Evolutionary conservation across 2,329 filamentous ascomycete genomes (phyloP), one percentile per base, ranked within the genome.

Genomic region (Fusarium miscanthi): DNA sequence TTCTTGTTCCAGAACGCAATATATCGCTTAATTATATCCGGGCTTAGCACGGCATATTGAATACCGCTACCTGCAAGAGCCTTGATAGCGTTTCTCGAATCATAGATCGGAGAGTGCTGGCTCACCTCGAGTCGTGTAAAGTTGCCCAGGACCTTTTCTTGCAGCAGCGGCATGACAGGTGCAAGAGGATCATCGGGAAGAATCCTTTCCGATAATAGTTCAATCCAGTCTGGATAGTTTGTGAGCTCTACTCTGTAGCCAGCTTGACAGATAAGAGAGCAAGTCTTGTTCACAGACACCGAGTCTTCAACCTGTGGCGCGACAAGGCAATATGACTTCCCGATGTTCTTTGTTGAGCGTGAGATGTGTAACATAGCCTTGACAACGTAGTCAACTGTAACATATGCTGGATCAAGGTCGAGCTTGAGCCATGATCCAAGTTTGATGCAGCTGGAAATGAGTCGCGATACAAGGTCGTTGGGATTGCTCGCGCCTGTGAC

Each of bases 41-140:
- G 30, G 23, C 21, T 60, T 6, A 60, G 48, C 6, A 16, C 7
- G 30, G 8, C 8, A n/a, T 60, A 60, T 4, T 60, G 23, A 30
- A 60, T 37, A 13, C n/a, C 30, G 11, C 37, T 33, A 30, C 25
- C 58, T 6, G 25, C 17, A n/a, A 54, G 46, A 30, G 30, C 58
- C 19, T 60, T 17, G 10, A 54, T 16, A 5, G 58, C 30, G 17
- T 60, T 60, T 16, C 38, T 23, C 4, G 48, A 35, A 14, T 60
- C 58, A 3, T 60, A 60, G 14, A 54, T 16, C 3, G 58, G 58
- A 31, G 58, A 27, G 17, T 60, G 30, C 48, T 60, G 58, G 38
- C 58, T 60, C 5, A 60, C 48, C n/a, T 60, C 58, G 17, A 60
- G 58, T 21, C 58, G 54, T 12, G 58, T 60, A 19, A 60, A 43